These are phyloP conservation scores for Fonsecaea multimorphosa DNA, from an alignment of 2,329 filamentous ascomycete genomes.

Conservation along the genomic window DNA sequence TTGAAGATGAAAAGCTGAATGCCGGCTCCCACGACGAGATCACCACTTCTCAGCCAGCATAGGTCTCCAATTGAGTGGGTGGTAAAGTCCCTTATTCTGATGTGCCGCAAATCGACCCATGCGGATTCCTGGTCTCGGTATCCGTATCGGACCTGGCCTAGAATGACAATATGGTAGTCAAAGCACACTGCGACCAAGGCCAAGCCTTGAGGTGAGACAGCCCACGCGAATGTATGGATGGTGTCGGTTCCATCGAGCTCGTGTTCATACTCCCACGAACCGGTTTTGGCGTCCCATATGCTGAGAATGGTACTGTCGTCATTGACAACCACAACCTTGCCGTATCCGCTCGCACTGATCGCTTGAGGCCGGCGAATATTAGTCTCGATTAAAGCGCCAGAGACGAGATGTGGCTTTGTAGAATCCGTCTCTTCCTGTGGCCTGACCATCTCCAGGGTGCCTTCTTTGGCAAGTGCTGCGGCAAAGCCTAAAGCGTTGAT, in stretches of 20 bases:
- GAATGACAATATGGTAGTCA: conserved; percentile 78
- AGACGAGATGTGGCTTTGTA: conserved; percentile 29
- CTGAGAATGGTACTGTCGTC: conserved; percentile 74
- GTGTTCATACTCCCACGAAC: conserved; percentile 80
- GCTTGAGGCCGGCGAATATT: conserved; percentile 25
- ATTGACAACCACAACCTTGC: conserved; percentile 85
- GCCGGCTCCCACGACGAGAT: conserved; percentile 84
- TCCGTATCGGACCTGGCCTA: conserved; percentile 88
- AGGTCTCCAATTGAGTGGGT: conserved; percentile 92
- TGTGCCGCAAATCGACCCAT: conserved; percentile 84
- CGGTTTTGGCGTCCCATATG: conserved; percentile 87
- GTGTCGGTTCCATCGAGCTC: conserved; percentile 73
- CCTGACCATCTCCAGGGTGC: conserved; percentile 33
- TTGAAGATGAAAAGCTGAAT: conserved; percentile 90
- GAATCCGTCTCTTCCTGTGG: conserved; percentile 32
- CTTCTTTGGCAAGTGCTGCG: conserved; percentile 31
- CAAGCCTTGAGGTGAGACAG: conserved; percentile 85
- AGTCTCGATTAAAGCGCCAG: conserved; percentile 27
- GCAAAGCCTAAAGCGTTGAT: conserved; percentile 27
- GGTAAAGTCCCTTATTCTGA: conserved; percentile 79
- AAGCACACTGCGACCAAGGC: conserved; percentile 93
- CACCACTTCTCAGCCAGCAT: conserved; percentile 84
- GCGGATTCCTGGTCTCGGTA: conserved; percentile 88
- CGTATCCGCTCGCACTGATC: conserved; percentile 44
- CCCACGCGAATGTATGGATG: conserved; percentile 91